Evolutionary conservation across 768 basidiomycete genomes (phyloP).

Genomic region (Lenzites betulinus): DNA sequence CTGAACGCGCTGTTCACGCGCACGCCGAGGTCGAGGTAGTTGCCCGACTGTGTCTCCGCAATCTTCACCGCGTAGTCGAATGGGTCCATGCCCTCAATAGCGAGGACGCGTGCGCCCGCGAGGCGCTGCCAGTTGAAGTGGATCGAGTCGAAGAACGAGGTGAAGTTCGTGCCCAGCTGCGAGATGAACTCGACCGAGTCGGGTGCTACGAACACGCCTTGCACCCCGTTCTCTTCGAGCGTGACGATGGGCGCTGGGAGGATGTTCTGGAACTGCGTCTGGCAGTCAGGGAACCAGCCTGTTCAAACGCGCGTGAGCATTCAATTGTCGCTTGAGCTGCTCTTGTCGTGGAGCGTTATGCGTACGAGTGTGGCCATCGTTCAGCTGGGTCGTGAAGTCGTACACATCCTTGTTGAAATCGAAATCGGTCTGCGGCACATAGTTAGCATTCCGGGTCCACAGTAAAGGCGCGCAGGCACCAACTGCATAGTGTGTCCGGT

Average conservation of each 20-base stretch:
- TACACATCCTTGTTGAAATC: slow-evolving; percentile 63
- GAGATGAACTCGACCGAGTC: slow-evolving; percentile 54
- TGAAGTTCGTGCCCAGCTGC: slow-evolving; percentile 48
- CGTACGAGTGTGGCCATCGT: slow-evolving; percentile 68
- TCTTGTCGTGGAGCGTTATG: background rate
- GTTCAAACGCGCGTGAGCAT: background rate
- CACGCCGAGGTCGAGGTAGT: slow-evolving; percentile 63
- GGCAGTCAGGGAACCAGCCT: slow-evolving; percentile 63
- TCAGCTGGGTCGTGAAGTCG: slow-evolving; percentile 54
- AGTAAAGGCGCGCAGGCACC: background rate
- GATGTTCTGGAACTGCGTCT: slow-evolving; percentile 46
- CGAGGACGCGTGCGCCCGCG: slow-evolving; percentile 57
- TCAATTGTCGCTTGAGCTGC: too few species aligned
- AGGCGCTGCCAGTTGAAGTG: slow-evolving; percentile 61
- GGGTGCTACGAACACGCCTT: slow-evolving; percentile 52
- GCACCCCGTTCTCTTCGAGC: slow-evolving; percentile 47
- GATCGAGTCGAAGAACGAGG: slow-evolving; percentile 47
- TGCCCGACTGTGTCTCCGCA: slow-evolving; percentile 60
- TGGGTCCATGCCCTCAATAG: slow-evolving; percentile 54
- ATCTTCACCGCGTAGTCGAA: slow-evolving; percentile 58
- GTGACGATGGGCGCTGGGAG: slow-evolving; percentile 58
- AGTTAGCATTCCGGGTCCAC: background rate
- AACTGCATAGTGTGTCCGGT: slow-evolving; percentile 49
- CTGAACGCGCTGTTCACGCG: slow-evolving; percentile 65
- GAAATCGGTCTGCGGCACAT: slow-evolving; percentile 55